Evolutionary conservation across 2,329 filamentous ascomycete species (phyloP), one percentile per base, ranked within the genome.

Genomic region (Thielaviopsis ethacetica): DNA sequence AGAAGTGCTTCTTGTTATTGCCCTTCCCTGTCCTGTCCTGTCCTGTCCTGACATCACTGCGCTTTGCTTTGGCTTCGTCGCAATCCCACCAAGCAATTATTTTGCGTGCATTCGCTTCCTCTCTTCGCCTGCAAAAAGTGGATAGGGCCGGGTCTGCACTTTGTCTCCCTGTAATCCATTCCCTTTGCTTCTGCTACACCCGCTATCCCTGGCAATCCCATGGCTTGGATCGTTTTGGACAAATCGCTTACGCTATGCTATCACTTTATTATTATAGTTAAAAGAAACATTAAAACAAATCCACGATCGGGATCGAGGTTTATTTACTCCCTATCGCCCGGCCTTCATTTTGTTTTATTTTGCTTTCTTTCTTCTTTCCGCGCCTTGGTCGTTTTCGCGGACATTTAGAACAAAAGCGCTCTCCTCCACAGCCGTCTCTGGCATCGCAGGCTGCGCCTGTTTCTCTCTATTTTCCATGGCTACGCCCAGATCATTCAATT

Each of bases 181-280:
- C n/a, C 21, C 34, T 54, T 26, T 27, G 52, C 19, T 38, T 54
- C 52, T 54, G n/a, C 52, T 54, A 54, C 27, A 54, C 13, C 52
- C n/a, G n/a, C 19, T 2, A 54, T 54, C 52, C 52, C 52, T 38
- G 52, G 10, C 52, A 30, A 34, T 22, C 10, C 17, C 52, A 30
- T 54, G 21, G 22, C 24, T 53, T 26, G 12, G 9, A 10, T n/a
- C 10, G 27, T 19, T 38, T 54, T 38, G 44, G 44, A 38, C 17
- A 34, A 54, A 54, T 54, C 52, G 52, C 52, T 54, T 38, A 54
- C 52, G 52, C 52, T 54, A 54, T 38, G 52, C 52, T 54, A 54
- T 38, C 52, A 54, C 26, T 54, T 30, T 19, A 54, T 30, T 34
- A 53, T 24, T 26, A n/a, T 17, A 54, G 52, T 54, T 21, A 9